These are phyloP conservation scores for Solanum clarkiae DNA, from an alignment of 257 asterid species.

Conservation along the genomic window DNA sequence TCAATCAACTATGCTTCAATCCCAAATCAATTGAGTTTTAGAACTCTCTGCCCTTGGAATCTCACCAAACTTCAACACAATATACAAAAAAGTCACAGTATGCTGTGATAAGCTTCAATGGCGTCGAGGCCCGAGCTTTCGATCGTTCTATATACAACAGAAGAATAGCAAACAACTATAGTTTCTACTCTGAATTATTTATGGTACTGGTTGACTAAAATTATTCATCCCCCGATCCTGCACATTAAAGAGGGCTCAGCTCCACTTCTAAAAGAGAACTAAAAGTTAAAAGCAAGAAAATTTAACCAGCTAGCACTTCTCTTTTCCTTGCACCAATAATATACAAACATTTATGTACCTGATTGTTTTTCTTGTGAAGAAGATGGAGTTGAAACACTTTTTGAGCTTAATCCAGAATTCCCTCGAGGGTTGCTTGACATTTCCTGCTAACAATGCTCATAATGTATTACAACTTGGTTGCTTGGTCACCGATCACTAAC, in stretches of 20 bases:
- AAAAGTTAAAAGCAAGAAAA: background rate
- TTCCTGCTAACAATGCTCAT: slow-evolving; percentile 11
- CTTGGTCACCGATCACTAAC: background rate
- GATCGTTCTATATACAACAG: background rate
- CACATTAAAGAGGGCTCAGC: background rate
- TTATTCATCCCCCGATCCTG: background rate
- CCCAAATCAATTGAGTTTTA: background rate
- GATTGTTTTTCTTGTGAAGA: slow-evolving; percentile 18
- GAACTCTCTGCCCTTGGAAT: background rate
- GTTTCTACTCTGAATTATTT: background rate
- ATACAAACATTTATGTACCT: slow-evolving; percentile 2
- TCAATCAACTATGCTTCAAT: background rate
- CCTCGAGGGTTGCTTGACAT: slow-evolving; percentile 22
- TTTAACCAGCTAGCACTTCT: background rate
- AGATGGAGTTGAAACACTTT: slow-evolving; percentile 6
- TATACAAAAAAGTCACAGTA: background rate
- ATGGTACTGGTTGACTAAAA: background rate
- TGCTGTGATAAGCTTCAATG: background rate
- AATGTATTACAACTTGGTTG: background rate
- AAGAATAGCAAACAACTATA: background rate
- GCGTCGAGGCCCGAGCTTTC: background rate
- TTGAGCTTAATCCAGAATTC: slow-evolving; percentile 2
- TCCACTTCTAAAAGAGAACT: background rate
- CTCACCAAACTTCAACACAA: background rate
- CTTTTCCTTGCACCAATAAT: background rate